These are phyloP conservation scores for Carpinus viminea DNA, from an alignment of 306 rosid genomes.

Conservation along the genomic window DNA sequence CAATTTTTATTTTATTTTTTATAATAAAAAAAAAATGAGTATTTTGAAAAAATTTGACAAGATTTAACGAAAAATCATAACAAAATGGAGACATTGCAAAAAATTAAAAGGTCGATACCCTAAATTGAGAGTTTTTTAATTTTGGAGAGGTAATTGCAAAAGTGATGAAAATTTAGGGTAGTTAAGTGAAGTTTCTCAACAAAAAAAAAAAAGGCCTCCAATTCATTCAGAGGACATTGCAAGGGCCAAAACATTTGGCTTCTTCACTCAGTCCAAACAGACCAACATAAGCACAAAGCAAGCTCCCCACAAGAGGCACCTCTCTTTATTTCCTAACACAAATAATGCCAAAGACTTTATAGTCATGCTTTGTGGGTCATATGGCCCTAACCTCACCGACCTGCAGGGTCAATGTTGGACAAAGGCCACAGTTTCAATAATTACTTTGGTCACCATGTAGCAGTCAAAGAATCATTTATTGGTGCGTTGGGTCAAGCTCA, in stretches of 20 bases:
- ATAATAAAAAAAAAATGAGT: too few species aligned
- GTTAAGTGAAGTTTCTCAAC: too few species aligned
- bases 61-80: too few species aligned
- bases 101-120: too few species aligned
- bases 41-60: too few species aligned
- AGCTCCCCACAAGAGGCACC: neutral
- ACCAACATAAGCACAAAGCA: constrained; percentile 1
- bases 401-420: neutral
- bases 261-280: neutral
- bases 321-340: constrained; percentile 6
- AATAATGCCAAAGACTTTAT: neutral
- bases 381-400: neutral
- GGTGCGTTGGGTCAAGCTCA: neutral
- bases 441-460: too few species aligned
- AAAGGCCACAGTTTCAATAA: neutral
- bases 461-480: neutral
- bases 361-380: neutral
- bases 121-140: too few species aligned
- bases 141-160: neutral
- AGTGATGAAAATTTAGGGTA: too few species aligned
- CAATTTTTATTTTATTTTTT: too few species aligned
- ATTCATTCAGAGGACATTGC: neutral
- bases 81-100: too few species aligned
- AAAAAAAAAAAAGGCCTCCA: neutral
- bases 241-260: neutral